These are phyloP conservation scores for Hydnomerulius pinastri DNA, from an alignment of 768 basidiomycete species.

Conservation along the genomic window DNA sequence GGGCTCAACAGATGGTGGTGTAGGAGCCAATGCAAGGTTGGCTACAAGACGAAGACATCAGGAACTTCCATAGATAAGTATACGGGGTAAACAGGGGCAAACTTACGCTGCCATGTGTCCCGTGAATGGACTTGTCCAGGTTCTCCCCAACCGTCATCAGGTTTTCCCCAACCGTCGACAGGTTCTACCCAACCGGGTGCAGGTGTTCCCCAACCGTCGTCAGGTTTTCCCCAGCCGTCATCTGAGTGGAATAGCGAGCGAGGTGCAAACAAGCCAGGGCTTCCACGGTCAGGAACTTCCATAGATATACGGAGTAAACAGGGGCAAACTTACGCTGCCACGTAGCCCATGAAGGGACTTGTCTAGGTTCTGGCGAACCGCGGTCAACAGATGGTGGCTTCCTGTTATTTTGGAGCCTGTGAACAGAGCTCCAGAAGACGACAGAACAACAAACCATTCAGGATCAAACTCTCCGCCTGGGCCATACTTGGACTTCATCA, in stretches of 20 bases:
- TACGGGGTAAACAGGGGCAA: conserved; percentile 10
- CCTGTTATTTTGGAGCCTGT: conserved; percentile 28
- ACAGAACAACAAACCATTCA: conserved; percentile 57
- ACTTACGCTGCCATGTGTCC: conserved; percentile 70
- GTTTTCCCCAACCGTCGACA: too few relatives aligned
- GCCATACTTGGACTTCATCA: conserved; percentile 73
- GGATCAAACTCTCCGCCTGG: conserved; percentile 84
- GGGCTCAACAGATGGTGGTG: conserved; percentile 59
- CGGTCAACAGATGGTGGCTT: too few relatives aligned
- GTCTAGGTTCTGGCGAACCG: too few relatives aligned
- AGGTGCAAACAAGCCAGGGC: conserved; percentile 78
- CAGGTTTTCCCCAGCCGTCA: too few relatives aligned
- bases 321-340: conserved; percentile 60
- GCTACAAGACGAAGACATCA: conserved; percentile 41
- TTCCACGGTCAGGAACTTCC: conserved; percentile 42
- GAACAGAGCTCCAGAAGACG: not conserved
- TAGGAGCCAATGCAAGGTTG: conserved; percentile 55
- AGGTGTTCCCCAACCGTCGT: too few relatives aligned
- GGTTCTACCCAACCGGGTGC: too few relatives aligned
- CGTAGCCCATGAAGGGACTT: conserved; percentile 57
- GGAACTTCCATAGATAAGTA: not conserved
- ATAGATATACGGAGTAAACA: conserved; percentile 13
- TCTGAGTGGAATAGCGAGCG: conserved; percentile 56
- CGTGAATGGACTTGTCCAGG: conserved; percentile 56
- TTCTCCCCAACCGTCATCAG: too few relatives aligned